Evolutionary conservation across 2,329 filamentous ascomycete genomes (phyloP), one percentile per base, ranked within the genome.

Genomic region (Fusarium nygamai): DNA sequence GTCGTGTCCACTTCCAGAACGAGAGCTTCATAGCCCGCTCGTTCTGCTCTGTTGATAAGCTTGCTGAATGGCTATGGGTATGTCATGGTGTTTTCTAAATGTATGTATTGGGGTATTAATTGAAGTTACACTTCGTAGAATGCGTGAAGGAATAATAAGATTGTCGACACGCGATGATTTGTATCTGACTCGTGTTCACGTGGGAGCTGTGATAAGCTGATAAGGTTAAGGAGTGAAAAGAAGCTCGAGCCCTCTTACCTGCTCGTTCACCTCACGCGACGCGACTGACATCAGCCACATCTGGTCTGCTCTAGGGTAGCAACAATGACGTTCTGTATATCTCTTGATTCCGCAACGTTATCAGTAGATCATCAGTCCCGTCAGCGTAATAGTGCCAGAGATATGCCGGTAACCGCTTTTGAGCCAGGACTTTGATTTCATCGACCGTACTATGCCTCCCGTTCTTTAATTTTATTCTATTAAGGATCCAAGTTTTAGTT

Each of bases 291-390:
- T 20, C 36, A 6, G 36, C 10, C 10, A 20, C 9, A 20, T 38
- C 17, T 20, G 19, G 5, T 20, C 19, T 22, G 38, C 38, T 39
- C 38, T 39, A 39, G 38, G 38, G 38, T 39, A 39, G 38, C 22
- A 6, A 22, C 19, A 39, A 20, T 22, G 19, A 11, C 10, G 19
- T 20, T 20, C 6, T 11, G 19, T 20, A 39, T 39, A 3, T 5
- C 36, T 7, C 5, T 39, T 38, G 19, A 38, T 38, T 38, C 36
- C 17, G 36, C 5, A 36, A 36, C 8, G 17, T 19, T 19, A 17
- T 10, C 17, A 19, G 9, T 36, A 3, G 36, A 38, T 20, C 2
- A 20, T 38, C 5, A 7, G 10, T 2, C 2, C 36, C 0, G 2
- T 38, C 19, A 39, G 6, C 11, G 6, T 13, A 22, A 39, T 11